A percentile compares a stretch with the other conserved stretches of the same genome.
These are phyloP conservation scores for Boletus reticuloceps DNA, from an alignment of 768 basidiomycete species.

Conservation along the genomic window DNA sequence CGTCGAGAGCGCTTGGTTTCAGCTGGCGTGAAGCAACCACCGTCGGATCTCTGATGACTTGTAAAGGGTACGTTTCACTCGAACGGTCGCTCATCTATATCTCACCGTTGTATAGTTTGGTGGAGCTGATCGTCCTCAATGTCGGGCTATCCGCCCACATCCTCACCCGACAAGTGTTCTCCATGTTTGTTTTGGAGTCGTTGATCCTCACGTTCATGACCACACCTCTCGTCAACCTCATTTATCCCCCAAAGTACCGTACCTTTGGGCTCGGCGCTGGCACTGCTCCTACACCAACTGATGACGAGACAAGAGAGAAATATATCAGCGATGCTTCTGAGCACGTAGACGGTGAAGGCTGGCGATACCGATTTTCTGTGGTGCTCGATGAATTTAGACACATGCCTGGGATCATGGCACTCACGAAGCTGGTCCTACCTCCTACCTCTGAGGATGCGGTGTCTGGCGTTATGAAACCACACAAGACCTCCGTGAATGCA, in stretches of 20 bases:
- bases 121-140: constrained; percentile 95
- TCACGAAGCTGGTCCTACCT: constrained; percentile 76
- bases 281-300: not conserved
- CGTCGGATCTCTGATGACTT: constrained; percentile 92
- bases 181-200: constrained; percentile 92
- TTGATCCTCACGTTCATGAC: constrained; percentile 85
- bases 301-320: not conserved
- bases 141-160: constrained; percentile 83
- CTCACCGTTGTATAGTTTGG: constrained; percentile 48
- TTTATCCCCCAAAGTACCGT: constrained; percentile 67
- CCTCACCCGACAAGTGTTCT: constrained; percentile 76
- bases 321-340: not conserved
- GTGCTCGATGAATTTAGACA: constrained; percentile 92
- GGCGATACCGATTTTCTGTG: constrained; percentile 59
- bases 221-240: constrained; percentile 64
- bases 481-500: constrained; percentile 50
- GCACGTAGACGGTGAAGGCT: constrained; percentile 5
- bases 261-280: constrained; percentile 37
- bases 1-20: constrained; percentile 71
- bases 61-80: constrained; percentile 72
- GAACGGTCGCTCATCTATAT: not conserved
- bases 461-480: not conserved
- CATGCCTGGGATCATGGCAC: constrained; percentile 84
- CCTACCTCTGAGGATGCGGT: constrained; percentile 10
- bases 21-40: constrained; percentile 77